Evolutionary conservation across 768 basidiomycete genomes (phyloP), one percentile per base, ranked within the genome.

Genomic region (Tricholoma matsutake): DNA sequence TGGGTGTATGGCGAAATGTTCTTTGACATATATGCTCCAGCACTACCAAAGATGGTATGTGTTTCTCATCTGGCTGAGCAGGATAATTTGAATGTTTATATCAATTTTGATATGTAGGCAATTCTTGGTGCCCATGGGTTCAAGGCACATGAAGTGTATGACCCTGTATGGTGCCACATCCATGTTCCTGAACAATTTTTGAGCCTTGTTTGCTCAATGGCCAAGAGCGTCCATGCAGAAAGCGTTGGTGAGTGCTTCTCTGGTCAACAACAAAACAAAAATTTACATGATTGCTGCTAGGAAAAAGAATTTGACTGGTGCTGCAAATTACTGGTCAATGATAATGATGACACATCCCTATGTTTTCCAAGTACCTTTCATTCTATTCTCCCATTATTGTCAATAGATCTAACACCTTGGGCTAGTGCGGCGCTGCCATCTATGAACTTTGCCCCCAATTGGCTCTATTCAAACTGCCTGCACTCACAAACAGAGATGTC

Each of bases 121-220:
- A 69, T 72, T 35, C 67, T 72, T 53, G 68, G 56, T 2, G 64
- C 63, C 10, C 70, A 71, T 43, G 71, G 71, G 2, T 73, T 65
- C 43, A 64, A 64, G 28, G 20, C 34, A 0, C 65, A 67, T 29
- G 66, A 72, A 51, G 14, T 39, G 1, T 72, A 73, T 59, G 64
- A 70, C 47, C 72, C 72, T 0, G 43, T 61, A 1, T 72, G 68
- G 72, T 20, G 57, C 1, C 67, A 67, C 47, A 65, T 71, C 1
- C 58, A 60, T 14, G 71, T 74, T 6, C 72, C 71, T 0, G 61
- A 65, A 7, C 34, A 61, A 7, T 74, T 74, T 29, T 58, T 73
- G 0, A 6, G 10, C 11, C 56, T 72, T 1, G 59, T 74, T 2
- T 73, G 71, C 45, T 71, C 69, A 25, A 69, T 67, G 68, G 73